Evolutionary conservation across 176 grass and related monocot genomes (phyloP), one percentile per base, ranked within the genome.

Genomic region (Hyparrhenia diplandra): DNA sequence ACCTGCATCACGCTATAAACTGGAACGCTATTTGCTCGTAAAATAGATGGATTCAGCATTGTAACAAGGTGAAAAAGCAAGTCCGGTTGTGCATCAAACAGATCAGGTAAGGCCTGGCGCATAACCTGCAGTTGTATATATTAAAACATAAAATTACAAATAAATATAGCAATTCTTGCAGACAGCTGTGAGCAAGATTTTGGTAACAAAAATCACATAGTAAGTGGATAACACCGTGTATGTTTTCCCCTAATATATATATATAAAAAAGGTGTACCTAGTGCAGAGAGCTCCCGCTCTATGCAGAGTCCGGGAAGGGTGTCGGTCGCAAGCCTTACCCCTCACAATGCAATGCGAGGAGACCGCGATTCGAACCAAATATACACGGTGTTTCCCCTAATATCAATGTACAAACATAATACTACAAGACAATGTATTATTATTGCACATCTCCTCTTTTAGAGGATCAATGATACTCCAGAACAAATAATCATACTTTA

Each of bases 1-100:
- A 97, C 94, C 94, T 97, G 94, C 74, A 94, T 66, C 72, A 97
- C 92, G 13, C 85, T 89, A 85, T 97, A 97, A 85, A 97, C 94
- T 47, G 89, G 91, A 82, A 97, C 92, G 37, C 80, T 83, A 85
- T 92, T 92, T 75, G 77, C 82, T 83, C 58, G 87, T 74, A 97
- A 88, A 63, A 97, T 86, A 21, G 87, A 94, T 34, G 94, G 94
- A 87, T 92, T 97, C 30, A 97, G 85, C 94, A 97, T 97, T 54
- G 94, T 97, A 35, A 97, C 92, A 68, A 97, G 94, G 68, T 97
- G 94, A 87, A 97, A 97, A 51, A 97, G 87, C 45, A 97, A 79
- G 85, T 97, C 94, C 8, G 94, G 94, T 42, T 97, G 94, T 49
- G 83, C 82, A 67, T 97, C 94, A 90, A 97, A 97, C 65, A 97